A percentile compares a stretch with the other conserved stretches of the same genome.
Evolutionary conservation across 2,329 filamentous ascomycete species (phyloP).

Genomic region (Colletotrichum sp.): DNA sequence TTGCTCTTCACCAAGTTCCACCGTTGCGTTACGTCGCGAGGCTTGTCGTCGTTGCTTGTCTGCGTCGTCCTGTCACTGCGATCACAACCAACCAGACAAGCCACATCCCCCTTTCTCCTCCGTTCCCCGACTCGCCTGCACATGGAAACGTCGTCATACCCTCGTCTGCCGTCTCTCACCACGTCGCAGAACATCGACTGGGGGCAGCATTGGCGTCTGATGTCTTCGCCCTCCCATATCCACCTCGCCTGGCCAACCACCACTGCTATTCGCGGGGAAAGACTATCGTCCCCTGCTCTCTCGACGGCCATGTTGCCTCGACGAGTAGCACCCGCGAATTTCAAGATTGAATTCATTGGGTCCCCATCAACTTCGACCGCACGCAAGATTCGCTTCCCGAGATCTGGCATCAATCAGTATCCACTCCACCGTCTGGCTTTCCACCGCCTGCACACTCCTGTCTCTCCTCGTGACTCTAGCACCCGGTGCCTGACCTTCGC

Average conservation of each 20-base stretch:
- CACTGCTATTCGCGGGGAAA: neutral
- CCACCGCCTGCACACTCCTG: neutral
- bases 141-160: neutral
- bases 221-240: neutral
- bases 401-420: neutral
- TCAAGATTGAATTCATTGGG: neutral
- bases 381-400: slow-evolving; percentile 4
- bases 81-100: neutral
- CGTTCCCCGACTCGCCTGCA: neutral
- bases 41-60: neutral
- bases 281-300: neutral
- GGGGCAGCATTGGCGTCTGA: slow-evolving; percentile 12
- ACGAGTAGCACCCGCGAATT: neutral
- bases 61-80: neutral
- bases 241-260: neutral
- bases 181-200: neutral
- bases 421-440: neutral
- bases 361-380: neutral
- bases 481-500: neutral
- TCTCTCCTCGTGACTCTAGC: neutral
- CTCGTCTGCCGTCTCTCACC: neutral
- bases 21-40: neutral
- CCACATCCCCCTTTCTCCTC: neutral
- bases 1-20: neutral
- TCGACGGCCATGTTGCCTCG: neutral